A percentile compares a stretch with the other conserved stretches of the same genome.
Evolutionary conservation across 2,329 filamentous ascomycete genomes (phyloP).

Genomic region (Sporothrix inflata): DNA sequence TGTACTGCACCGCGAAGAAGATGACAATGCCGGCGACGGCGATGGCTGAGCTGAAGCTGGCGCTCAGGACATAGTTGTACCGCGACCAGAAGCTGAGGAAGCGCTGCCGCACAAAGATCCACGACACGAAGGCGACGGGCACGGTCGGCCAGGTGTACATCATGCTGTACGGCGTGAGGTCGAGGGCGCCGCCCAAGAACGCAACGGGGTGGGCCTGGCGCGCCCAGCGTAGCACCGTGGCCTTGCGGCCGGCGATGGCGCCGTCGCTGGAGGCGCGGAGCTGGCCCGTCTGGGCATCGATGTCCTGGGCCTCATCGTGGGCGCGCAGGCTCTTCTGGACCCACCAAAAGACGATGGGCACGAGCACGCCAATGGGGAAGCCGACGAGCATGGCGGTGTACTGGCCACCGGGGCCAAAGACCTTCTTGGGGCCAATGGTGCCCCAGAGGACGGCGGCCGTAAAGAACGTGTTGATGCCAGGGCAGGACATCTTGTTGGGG

Average conservation of each 20-base stretch:
- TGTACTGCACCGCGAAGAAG: conserved; percentile 56
- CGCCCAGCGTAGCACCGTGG: conserved; percentile 3
- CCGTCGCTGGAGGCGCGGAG: background rate
- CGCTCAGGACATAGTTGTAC: conserved; percentile 50
- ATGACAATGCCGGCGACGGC: conserved; percentile 56
- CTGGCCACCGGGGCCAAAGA: conserved; percentile 53
- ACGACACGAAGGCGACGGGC: conserved; percentile 47
- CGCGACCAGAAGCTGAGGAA: conserved; percentile 38
- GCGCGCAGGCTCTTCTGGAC: conserved; percentile 33
- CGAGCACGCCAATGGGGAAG: conserved; percentile 53
- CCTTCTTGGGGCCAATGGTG: conserved; percentile 58
- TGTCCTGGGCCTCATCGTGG: background rate
- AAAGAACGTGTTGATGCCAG: conserved; percentile 63
- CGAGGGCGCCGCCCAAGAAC: conserved; percentile 43
- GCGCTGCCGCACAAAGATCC: conserved; percentile 47
- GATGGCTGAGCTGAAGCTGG: conserved; percentile 47
- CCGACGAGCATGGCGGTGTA: conserved; percentile 54
- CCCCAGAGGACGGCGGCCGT: conserved; percentile 65
- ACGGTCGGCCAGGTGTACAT: conserved; percentile 50
- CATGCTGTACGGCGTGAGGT: conserved; percentile 47
- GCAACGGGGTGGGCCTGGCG: conserved; percentile 47
- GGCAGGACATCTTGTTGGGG: conserved; percentile 57
- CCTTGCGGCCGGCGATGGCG: background rate
- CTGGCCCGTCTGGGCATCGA: background rate
- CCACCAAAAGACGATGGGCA: conserved; percentile 50